Evolutionary conservation across 352 stramenopile genomes (phyloP).

Genomic region (Pythium apleroticum): DNA sequence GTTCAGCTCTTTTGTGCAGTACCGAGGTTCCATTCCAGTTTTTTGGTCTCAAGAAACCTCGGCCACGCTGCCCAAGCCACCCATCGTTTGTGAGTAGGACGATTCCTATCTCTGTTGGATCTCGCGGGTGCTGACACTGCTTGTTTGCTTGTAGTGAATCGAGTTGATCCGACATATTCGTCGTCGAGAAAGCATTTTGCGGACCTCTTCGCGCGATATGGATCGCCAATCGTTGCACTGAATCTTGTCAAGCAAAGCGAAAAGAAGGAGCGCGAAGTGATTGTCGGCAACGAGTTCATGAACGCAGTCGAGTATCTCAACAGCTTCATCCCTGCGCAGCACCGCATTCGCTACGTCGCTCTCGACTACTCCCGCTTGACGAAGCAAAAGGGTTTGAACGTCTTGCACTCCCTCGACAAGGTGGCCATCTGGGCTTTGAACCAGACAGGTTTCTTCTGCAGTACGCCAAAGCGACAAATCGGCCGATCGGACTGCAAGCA

Average conservation of each 20-base stretch:
- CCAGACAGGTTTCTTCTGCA: conserved; percentile 98
- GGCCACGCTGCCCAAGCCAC: conserved; percentile 97
- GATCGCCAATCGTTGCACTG: conserved; percentile 95
- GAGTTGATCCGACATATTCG: conserved; percentile 96
- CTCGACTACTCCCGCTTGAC: conserved; percentile 95
- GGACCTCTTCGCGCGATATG: conserved; percentile 96
- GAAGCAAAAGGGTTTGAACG: conserved; percentile 95
- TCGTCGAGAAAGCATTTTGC: conserved; percentile 93
- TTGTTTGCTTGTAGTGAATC: conserved; percentile 76
- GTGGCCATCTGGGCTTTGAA: conserved; percentile 95
- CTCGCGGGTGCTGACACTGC: not conserved
- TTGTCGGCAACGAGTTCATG: conserved; percentile 97
- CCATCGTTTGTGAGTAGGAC: conserved; percentile 83
- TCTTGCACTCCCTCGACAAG: conserved; percentile 93
- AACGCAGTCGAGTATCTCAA: conserved; percentile 99
- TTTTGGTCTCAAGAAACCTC: conserved; percentile 99
- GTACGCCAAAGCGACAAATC: conserved; percentile 78
- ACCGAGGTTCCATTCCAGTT: conserved; percentile 98
- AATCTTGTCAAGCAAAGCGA: conserved; percentile 99
- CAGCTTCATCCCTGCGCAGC: conserved; percentile 84
- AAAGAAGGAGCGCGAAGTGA: conserved; percentile 96
- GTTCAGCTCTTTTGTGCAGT: conserved; percentile 97
- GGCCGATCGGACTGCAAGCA: conserved; percentile 58
- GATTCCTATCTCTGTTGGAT: not conserved
- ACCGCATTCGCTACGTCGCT: conserved; percentile 97